A percentile compares a stretch with the other conserved stretches of the same genome.
Evolutionary conservation across 495 filamentous ascomycete species (phyloP).

Genomic region (Penicillium arizonense): DNA sequence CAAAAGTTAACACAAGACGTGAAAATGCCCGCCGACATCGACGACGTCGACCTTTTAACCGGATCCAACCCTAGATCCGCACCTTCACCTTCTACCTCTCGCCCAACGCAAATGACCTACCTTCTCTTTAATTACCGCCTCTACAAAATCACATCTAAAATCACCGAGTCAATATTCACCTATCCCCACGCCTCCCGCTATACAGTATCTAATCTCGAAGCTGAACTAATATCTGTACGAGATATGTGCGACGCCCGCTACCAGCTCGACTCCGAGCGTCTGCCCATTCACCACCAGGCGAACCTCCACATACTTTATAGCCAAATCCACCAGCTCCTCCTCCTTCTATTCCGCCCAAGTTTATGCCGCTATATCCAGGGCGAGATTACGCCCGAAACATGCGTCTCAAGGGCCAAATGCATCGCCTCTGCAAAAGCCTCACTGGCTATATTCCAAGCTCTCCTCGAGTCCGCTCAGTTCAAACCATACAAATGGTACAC

Average conservation of each 20-base stretch:
- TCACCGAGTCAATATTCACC: constrained; percentile 42
- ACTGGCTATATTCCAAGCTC: constrained; percentile 37
- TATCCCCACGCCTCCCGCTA: constrained; percentile 25
- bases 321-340: constrained; percentile 46
- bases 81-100: constrained; percentile 18
- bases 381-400: constrained; percentile 40
- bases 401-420: constrained; percentile 39
- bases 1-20: constrained; percentile 31
- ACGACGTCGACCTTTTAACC: constrained; percentile 44
- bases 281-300: constrained; percentile 39
- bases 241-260: constrained; percentile 40
- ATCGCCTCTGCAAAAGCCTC: constrained; percentile 42
- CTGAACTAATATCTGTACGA: constrained; percentile 36
- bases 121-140: constrained; percentile 45
- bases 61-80: constrained; percentile 12
- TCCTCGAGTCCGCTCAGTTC: constrained; percentile 36
- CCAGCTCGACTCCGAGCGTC: constrained; percentile 27
- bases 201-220: constrained; percentile 31
- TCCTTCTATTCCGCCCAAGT: constrained; percentile 44
- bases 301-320: constrained; percentile 47
- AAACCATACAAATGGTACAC: constrained; percentile 48
- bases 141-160: constrained; percentile 37
- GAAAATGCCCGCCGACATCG: constrained; percentile 41
- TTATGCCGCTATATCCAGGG: constrained; percentile 41
- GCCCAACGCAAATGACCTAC: constrained; percentile 50